Percentiles rank a stretch among this genome's conserved stretches.
These are phyloP conservation scores for Gracilaria domingensis DNA, from an alignment of 23 red algal genomes.

Conservation along the genomic window DNA sequence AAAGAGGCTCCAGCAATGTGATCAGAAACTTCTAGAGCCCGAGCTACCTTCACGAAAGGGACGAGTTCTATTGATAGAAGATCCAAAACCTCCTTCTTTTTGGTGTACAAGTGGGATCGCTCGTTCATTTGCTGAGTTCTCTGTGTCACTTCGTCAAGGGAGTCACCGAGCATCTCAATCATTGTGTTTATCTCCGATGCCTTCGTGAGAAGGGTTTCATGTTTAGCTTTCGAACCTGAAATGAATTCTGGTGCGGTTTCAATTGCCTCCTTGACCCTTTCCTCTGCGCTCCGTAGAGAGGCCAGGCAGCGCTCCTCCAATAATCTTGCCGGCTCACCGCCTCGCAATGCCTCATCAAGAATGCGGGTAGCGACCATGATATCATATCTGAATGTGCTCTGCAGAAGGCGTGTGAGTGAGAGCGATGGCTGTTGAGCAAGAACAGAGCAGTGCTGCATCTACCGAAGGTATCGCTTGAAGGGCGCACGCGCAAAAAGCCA, in stretches of 20 bases:
- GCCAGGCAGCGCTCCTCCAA: conserved; percentile 50
- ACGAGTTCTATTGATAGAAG: conserved; percentile 40
- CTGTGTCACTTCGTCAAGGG: conserved; percentile 69
- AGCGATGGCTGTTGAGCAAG: too few species aligned
- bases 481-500: too few species aligned
- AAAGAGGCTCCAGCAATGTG: conserved; percentile 37
- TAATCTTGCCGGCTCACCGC: conserved; percentile 59
- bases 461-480: too few species aligned
- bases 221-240: conserved; percentile 11
- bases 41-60: conserved; percentile 46
- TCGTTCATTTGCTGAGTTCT: conserved; percentile 41
- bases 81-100: conserved; percentile 44
- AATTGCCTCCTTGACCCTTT: conserved; percentile 1
- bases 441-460: too few species aligned
- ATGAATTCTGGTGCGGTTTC: conserved; percentile 55
- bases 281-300: conserved; percentile 25
- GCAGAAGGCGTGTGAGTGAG: too few species aligned
- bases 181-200: conserved; percentile 27
- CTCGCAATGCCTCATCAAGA: conserved; percentile 68
- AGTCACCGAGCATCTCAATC: conserved; percentile 72
- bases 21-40: conserved; percentile 48
- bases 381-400: background rate
- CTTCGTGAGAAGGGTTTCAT: conserved; percentile 33
- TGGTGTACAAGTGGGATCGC: conserved; percentile 18
- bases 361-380: conserved; percentile 31